Evolutionary conservation across 1,139 yeast species (phyloP).

Genomic region (Saccharomyces uvarum): DNA sequence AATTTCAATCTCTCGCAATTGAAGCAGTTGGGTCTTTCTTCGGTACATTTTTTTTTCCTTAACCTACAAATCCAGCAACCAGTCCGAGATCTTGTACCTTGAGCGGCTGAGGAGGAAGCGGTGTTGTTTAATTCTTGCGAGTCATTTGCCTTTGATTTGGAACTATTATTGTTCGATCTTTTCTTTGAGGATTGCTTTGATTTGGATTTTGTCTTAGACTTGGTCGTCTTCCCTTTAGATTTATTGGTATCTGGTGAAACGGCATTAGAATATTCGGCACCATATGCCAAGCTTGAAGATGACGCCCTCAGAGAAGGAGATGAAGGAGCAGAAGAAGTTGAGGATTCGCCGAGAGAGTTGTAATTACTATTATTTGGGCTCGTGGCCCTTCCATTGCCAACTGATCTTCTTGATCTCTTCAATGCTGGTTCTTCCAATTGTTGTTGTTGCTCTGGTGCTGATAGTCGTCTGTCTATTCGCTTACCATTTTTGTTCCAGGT

Average conservation of each 20-base stretch:
- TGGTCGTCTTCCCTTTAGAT: conserved; percentile 1
- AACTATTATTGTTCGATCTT: conserved; percentile 6
- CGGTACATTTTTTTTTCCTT: conserved; percentile 59
- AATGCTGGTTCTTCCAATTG: conserved; percentile 1
- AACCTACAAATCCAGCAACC: conserved; percentile 70
- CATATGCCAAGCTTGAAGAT: background rate
- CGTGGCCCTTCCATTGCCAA: background rate
- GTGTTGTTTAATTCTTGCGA: conserved; percentile 15
- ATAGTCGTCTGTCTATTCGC: conserved; percentile 20
- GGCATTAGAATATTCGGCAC: background rate
- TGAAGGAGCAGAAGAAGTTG: background rate
- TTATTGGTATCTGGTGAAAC: background rate
- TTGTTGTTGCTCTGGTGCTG: conserved; percentile 13
- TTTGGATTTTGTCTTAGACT: conserved; percentile 2
- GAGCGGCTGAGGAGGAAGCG: background rate
- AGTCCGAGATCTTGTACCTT: conserved; percentile 41
- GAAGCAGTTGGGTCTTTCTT: conserved; percentile 48
- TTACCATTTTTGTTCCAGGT: conserved; percentile 33
- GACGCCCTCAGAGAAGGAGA: background rate
- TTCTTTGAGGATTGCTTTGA: background rate
- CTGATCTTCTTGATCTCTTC: background rate
- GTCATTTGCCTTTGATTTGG: background rate
- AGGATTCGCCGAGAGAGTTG: background rate
- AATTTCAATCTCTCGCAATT: conserved; percentile 48
- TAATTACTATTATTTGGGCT: background rate